A percentile compares a stretch with the other conserved stretches of the same genome.
Evolutionary conservation across 176 grass and related monocot genomes (phyloP).

Genomic region (Chloris gayana): DNA sequence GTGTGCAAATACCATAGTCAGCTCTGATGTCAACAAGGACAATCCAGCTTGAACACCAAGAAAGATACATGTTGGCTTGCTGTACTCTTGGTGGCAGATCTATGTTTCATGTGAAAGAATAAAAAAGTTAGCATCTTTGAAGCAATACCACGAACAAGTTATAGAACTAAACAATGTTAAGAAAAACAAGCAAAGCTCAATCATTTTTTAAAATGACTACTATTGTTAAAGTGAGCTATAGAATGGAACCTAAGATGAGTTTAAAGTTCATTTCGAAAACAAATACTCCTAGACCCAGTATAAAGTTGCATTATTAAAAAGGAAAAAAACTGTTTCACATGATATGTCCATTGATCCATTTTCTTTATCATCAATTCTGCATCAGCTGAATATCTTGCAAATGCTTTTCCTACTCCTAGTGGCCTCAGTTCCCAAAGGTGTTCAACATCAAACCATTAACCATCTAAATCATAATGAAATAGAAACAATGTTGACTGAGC

Average conservation of each 20-base stretch:
- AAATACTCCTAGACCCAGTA: not conserved
- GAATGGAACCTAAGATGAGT: conserved; percentile 8
- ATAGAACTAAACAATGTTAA: not conserved
- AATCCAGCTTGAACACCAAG: conserved; percentile 83
- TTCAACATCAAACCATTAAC: conserved; percentile 37
- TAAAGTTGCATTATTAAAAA: not conserved
- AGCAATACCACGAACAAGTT: conserved; percentile 17
- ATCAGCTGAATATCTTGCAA: not conserved
- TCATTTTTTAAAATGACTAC: not conserved
- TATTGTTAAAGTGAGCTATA: conserved; percentile 12
- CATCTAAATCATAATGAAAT: conserved; percentile 17
- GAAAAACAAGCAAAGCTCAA: not conserved
- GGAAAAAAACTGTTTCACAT: not conserved
- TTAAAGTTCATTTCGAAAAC: conserved; percentile 14
- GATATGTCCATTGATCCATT: conserved; percentile 4
- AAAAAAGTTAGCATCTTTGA: conserved; percentile 35
- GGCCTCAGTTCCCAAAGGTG: not conserved
- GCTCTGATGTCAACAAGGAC: conserved; percentile 78
- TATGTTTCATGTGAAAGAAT: conserved; percentile 50
- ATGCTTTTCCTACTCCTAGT: conserved; percentile 33
- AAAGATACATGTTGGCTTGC: conserved; percentile 65
- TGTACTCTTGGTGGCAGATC: conserved; percentile 90
- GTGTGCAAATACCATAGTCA: conserved; percentile 73
- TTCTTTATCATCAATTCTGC: conserved; percentile 14
- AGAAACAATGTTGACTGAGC: conserved; percentile 27